These are phyloP conservation scores for Leishmania turanica DNA, from an alignment of 208 protist genomes.

Conservation along the genomic window DNA sequence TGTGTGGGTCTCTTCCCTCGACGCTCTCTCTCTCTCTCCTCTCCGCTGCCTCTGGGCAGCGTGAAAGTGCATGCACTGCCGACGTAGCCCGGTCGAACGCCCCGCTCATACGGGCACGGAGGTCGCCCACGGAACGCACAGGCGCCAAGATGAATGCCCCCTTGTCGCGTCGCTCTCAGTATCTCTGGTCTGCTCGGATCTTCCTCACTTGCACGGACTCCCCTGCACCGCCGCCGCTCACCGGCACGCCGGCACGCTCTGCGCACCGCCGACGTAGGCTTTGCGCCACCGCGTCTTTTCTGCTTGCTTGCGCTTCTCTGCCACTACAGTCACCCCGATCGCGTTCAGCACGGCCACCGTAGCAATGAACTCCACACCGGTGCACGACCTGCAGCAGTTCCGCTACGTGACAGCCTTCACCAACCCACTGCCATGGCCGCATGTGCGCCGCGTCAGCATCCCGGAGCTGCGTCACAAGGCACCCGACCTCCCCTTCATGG, in stretches of 20 bases:
- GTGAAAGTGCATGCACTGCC: neutral
- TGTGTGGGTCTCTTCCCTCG: neutral
- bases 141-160: neutral
- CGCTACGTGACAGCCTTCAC: constrained; percentile 34
- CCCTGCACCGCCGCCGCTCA: neutral
- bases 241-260: neutral
- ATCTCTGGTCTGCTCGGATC: neutral
- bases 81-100: neutral
- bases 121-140: neutral
- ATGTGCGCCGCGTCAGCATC: constrained; percentile 59
- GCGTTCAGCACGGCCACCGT: neutral
- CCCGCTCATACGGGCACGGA: neutral
- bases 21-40: neutral
- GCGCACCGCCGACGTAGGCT: neutral
- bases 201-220: neutral
- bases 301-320: neutral
- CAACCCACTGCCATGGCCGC: constrained; percentile 53
- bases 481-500: constrained; percentile 74
- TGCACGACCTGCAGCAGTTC: constrained; percentile 54
- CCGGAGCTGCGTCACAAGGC: constrained; percentile 40
- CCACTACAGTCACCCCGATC: neutral
- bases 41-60: neutral
- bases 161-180: neutral
- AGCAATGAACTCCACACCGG: constrained; percentile 23
- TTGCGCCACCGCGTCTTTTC: neutral